Conservation (phyloP, 306 rosid genomes). For the Herpetospermum pedunculosum region DNA sequence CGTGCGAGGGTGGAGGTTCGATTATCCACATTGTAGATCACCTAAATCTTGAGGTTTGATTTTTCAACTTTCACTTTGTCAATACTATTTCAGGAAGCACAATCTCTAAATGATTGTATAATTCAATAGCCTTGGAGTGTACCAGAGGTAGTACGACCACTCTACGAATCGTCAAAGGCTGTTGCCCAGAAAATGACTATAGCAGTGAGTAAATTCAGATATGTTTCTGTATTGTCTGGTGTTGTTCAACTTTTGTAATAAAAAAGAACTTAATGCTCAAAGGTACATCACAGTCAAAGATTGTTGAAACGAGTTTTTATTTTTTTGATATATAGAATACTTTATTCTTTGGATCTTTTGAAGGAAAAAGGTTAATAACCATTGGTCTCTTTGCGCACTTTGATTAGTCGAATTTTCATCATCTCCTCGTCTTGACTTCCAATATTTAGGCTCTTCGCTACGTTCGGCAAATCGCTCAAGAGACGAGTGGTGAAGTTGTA, state of each 20-base stretch:
- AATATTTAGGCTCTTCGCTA: constrained; percentile 66
- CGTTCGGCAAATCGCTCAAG: constrained; percentile 87
- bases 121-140: constrained; percentile 73
- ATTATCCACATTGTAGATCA: constrained; percentile 94
- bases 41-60: constrained; percentile 71
- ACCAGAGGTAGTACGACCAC: constrained; percentile 90
- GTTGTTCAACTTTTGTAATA: not conserved
- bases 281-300: not conserved
- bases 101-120: not conserved
- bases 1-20: constrained; percentile 98
- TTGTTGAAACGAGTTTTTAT: not conserved
- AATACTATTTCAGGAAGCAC: not conserved
- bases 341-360: not conserved
- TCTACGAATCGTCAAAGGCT: constrained; percentile 78
- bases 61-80: not conserved
- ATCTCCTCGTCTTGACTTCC: constrained; percentile 10
- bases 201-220: constrained; percentile 44
- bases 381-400: not conserved
- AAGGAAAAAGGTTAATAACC: not conserved
- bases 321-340: not conserved
- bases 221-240: too few species aligned
- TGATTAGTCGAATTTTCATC: not conserved
- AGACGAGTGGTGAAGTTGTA: constrained; percentile 84
- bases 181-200: constrained; percentile 84
- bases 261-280: not conserved